A percentile compares a stretch with the other conserved stretches of the same genome.
phyloP scores from a whole-genome alignment of 306 rosid species.

The Arachis stenosperma region DNA sequence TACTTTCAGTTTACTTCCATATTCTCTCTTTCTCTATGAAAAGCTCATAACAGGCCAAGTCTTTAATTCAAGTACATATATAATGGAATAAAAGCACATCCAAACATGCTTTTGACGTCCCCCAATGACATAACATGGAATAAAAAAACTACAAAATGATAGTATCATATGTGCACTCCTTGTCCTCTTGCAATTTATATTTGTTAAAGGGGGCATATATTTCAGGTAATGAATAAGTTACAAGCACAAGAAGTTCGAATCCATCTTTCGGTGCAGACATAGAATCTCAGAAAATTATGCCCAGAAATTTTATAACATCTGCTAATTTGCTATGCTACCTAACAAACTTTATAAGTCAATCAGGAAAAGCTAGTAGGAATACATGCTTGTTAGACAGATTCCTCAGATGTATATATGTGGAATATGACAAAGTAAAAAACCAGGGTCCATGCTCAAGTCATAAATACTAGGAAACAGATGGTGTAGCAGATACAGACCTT shows the following conservation, averaged over 20 bases:
- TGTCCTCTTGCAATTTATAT: slow-evolving; percentile 19
- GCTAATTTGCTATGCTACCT: neutral
- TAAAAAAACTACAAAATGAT: slow-evolving; percentile 7
- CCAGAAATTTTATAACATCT: slow-evolving; percentile 12
- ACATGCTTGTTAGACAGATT: slow-evolving; percentile 7
- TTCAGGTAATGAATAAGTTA: slow-evolving; percentile 12
- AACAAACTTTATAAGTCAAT: slow-evolving; percentile 3
- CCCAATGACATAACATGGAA: neutral
- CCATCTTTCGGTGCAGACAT: neutral
- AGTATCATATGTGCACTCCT: neutral
- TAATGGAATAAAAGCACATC: neutral
- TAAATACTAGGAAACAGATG: slow-evolving; percentile 1
- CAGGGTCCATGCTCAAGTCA: neutral
- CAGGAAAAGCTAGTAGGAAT: neutral
- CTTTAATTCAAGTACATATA: neutral
- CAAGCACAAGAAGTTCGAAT: neutral
- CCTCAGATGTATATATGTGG: neutral
- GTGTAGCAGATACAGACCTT: slow-evolving; percentile 57
- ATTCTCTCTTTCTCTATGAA: too few relatives aligned
- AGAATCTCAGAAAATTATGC: neutral
- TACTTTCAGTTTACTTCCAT: too few relatives aligned
- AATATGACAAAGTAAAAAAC: slow-evolving; percentile 7
- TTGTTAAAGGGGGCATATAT: slow-evolving; percentile 9
- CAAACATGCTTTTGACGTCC: neutral
- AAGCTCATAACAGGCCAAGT: neutral